These are phyloP conservation scores for Pseudohalonectria lignicola DNA, from an alignment of 2,329 filamentous ascomycete species.

Conservation along the genomic window DNA sequence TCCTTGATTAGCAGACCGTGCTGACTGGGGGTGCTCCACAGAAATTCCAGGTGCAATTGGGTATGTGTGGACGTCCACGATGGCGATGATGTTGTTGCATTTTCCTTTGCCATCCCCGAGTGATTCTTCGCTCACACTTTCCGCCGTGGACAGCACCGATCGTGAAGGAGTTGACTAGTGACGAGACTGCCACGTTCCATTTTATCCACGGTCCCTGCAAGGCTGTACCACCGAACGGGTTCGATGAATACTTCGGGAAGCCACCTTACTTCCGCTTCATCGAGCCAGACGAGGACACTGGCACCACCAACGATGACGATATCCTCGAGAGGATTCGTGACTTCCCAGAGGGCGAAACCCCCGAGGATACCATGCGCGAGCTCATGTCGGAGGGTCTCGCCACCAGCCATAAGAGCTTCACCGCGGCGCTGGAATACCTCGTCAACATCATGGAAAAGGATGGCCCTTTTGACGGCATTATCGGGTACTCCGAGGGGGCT, in stretches of 20 bases:
- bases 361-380: constrained; percentile 44
- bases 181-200: constrained; percentile 33
- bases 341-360: constrained; percentile 37
- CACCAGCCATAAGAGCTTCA: constrained; percentile 21
- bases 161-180: constrained; percentile 32
- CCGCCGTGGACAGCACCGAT: constrained; percentile 26
- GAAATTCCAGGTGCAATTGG: constrained; percentile 47
- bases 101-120: neutral
- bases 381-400: constrained; percentile 24
- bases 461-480: constrained; percentile 38
- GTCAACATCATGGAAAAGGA: constrained; percentile 32
- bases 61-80: constrained; percentile 18
- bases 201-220: constrained; percentile 40
- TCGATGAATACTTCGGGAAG: constrained; percentile 44
- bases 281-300: constrained; percentile 33
- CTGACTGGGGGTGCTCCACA: constrained; percentile 14
- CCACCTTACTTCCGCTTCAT: constrained; percentile 46
- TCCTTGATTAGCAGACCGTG: constrained; percentile 5
- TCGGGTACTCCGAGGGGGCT: constrained; percentile 53
- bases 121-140: neutral
- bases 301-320: constrained; percentile 28
- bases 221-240: constrained; percentile 38
- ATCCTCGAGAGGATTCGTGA: constrained; percentile 40
- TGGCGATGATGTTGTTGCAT: neutral
- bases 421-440: constrained; percentile 27